Conservation (phyloP, 495 filamentous ascomycete genomes). For the Xylaria cubensis region DNA sequence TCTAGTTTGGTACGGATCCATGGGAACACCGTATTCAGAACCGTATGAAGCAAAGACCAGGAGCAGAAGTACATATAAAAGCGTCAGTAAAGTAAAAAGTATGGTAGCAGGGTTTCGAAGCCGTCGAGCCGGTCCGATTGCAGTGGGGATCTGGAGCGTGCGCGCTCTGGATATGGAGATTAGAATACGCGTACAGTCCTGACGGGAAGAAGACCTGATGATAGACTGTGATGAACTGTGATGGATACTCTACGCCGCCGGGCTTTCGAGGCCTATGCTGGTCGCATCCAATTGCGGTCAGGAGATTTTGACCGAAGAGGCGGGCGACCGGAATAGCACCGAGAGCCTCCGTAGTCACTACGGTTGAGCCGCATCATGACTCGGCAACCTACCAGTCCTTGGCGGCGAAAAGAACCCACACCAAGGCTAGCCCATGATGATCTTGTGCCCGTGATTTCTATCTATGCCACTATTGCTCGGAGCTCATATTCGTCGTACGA, state of each 20-base stretch:
- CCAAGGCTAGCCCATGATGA: neutral
- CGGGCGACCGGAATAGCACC: slow-evolving; percentile 27
- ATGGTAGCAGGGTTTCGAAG: slow-evolving; percentile 5
- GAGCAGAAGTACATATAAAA: no score
- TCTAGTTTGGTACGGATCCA: neutral
- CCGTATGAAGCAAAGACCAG: neutral
- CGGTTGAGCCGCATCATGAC: slow-evolving; percentile 30
- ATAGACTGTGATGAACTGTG: neutral
- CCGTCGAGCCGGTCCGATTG: slow-evolving; percentile 28
- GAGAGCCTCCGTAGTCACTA: slow-evolving; percentile 18
- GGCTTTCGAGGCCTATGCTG: neutral
- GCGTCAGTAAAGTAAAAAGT: neutral
- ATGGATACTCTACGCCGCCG: slow-evolving; percentile 13
- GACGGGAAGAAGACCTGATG: slow-evolving; percentile 5
- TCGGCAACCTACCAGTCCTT: neutral
- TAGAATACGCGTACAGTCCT: slow-evolving; percentile 4
- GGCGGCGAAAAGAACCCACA: neutral
- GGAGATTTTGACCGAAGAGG: slow-evolving; percentile 11
- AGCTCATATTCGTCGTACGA: neutral
- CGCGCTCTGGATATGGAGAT: slow-evolving; percentile 7
- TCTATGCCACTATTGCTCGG: neutral
- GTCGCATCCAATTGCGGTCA: slow-evolving; percentile 21
- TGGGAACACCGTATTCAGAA: slow-evolving; percentile 1
- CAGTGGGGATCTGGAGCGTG: slow-evolving; percentile 16
- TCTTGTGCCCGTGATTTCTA: neutral